Evolutionary conservation across 1,139 yeast species (phyloP).

Genomic region (Hyphopichia khmerensis): DNA sequence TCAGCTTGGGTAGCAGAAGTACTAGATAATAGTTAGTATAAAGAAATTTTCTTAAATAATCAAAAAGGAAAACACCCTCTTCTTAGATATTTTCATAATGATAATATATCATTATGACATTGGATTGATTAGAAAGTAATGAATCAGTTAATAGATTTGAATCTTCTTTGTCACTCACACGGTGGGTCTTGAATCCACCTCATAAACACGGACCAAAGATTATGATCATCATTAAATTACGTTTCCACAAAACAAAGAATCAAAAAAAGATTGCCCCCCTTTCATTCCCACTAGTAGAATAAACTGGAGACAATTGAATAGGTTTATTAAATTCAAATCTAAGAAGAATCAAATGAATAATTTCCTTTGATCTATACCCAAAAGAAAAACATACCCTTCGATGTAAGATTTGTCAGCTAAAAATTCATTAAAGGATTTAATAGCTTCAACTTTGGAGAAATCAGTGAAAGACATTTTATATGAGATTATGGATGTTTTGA

Average conservation of each 20-base stretch:
- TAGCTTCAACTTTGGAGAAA: constrained; percentile 77
- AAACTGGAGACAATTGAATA: no score
- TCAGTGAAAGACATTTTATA: constrained; percentile 69
- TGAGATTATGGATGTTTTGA: background rate
- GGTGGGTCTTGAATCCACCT: constrained; percentile 93
- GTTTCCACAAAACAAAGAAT: background rate
- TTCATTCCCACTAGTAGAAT: no score
- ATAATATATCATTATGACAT: no score
- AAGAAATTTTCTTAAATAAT: background rate
- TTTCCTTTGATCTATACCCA: background rate
- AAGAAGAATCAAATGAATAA: background rate
- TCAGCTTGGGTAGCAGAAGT: constrained; percentile 93
- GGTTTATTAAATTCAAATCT: constrained; percentile 12
- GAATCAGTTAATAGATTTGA: constrained; percentile 44
- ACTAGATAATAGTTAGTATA: constrained; percentile 45
- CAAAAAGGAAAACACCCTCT: no score
- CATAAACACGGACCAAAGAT: constrained; percentile 95
- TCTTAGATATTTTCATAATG: no score
- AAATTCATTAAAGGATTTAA: constrained; percentile 81
- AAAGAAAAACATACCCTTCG: constrained; percentile 71
- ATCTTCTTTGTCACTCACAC: constrained; percentile 76
- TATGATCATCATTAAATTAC: constrained; percentile 59
- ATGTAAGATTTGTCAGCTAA: constrained; percentile 91
- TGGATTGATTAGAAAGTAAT: constrained; percentile 5
- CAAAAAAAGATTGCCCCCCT: no score